Evolutionary conservation across 202 grass and related monocot species (phyloP).

Genomic region (Zizania palustris): DNA sequence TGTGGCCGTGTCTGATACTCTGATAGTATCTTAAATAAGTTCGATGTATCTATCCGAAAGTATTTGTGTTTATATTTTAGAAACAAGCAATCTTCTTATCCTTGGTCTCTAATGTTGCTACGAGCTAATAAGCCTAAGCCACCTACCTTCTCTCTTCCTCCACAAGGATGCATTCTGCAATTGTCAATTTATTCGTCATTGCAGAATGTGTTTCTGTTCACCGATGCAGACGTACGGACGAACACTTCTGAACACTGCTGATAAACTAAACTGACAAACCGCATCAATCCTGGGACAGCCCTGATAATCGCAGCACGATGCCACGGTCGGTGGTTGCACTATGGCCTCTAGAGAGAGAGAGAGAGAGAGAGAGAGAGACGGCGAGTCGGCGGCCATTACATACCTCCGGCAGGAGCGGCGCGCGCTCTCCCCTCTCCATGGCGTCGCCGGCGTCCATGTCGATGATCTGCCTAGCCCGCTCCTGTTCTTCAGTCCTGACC

Average conservation of each 20-base stretch:
- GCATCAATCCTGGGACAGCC: not conserved
- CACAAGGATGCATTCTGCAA: not conserved
- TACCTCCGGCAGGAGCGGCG: constrained; percentile 48
- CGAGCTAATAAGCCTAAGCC: not conserved
- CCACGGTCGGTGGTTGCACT: no score
- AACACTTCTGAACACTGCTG: not conserved
- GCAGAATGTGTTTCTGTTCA: not conserved
- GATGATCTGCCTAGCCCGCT: not conserved
- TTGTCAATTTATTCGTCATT: not conserved
- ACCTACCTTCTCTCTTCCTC: not conserved
- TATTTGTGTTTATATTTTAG: not conserved
- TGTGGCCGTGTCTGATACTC: not conserved
- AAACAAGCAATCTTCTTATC: not conserved
- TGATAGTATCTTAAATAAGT: not conserved
- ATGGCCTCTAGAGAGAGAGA: not conserved
- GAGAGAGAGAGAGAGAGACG: not conserved
- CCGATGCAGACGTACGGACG: no score
- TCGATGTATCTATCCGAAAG: not conserved
- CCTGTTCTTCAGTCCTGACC: not conserved
- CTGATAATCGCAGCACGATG: not conserved
- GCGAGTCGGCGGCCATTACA: constrained; percentile 2
- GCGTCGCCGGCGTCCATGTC: constrained; percentile 51
- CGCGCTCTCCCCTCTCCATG: constrained; percentile 55
- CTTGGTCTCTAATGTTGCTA: not conserved
- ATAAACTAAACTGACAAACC: not conserved